Percentiles rank a stretch among this genome's conserved stretches.
phyloP scores from a whole-genome alignment of 2,329 filamentous ascomycete species.

The Neoarthrinium moseri region DNA sequence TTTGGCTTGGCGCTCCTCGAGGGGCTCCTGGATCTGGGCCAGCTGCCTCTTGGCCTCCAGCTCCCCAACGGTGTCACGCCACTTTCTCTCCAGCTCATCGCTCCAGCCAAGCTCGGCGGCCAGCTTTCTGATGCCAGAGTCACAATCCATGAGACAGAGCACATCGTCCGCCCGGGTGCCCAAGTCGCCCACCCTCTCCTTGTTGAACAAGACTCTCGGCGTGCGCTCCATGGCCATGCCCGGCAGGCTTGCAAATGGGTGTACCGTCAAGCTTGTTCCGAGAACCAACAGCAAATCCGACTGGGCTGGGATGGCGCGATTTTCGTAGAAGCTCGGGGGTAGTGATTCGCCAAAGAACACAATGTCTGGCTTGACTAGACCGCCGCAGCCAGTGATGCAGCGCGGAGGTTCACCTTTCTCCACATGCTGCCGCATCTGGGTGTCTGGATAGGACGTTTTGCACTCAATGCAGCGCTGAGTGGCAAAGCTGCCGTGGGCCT shows the following conservation, averaged over 20 bases:
- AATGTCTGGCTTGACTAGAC: slow-evolving; percentile 89
- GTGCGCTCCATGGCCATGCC: slow-evolving; percentile 56
- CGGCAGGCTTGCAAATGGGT: slow-evolving; percentile 85
- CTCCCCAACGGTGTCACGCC: slow-evolving; percentile 66
- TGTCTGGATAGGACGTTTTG: slow-evolving; percentile 67
- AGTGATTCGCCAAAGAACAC: slow-evolving; percentile 79
- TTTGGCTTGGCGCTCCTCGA: slow-evolving; percentile 1
- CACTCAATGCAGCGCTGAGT: slow-evolving; percentile 91
- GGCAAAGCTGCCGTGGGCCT: slow-evolving; percentile 95
- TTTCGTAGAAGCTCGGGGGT: slow-evolving; percentile 63
- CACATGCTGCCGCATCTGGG: slow-evolving; percentile 71
- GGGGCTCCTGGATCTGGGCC: not conserved
- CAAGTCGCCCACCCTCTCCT: slow-evolving; percentile 76
- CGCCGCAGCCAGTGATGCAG: slow-evolving; percentile 66
- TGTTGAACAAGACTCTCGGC: slow-evolving; percentile 84
- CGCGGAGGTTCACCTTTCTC: slow-evolving; percentile 65
- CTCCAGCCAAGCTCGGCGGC: slow-evolving; percentile 82
- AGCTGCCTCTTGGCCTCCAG: slow-evolving; percentile 53
- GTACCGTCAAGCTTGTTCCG: slow-evolving; percentile 84
- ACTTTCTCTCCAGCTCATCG: slow-evolving; percentile 76
- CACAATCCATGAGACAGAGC: slow-evolving; percentile 77
- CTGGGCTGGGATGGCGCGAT: slow-evolving; percentile 49
- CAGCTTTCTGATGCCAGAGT: slow-evolving; percentile 74
- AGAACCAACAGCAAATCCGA: slow-evolving; percentile 82
- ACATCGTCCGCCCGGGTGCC: slow-evolving; percentile 83